Base-by-base conservation (phyloP, 371 early-diverging fungal species). In the Dinochytrium kinnereticum region DNA sequence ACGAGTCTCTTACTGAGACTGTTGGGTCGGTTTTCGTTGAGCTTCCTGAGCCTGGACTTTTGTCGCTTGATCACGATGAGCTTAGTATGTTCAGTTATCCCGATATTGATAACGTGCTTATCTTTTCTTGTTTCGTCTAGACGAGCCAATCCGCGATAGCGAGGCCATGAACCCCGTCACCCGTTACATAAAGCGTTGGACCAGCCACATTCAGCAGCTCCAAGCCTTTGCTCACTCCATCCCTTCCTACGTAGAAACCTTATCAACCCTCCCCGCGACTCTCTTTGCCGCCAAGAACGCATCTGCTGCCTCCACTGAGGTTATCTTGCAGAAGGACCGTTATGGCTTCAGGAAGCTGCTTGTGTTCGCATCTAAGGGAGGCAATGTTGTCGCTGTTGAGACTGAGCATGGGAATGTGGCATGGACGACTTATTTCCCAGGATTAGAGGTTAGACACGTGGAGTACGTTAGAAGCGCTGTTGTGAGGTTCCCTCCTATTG, bases 301-400 rank as follows among this genome's bases (percentile, higher is more conserved):
- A 10, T 28, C 67, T 44, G 2, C 34, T 10, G 33, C 10, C n/a
- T 15, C 21, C 57, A 51, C 37, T 10, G 37, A 40, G 34, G 57
- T 38, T 24, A 44, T 57, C 31, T 69, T 81, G 15, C 36, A 51
- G 38, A 86, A 92, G 13, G 96, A 96, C 74, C 84, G 87, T 69
- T 92, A 94, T 83, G 96, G 96, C 2, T 81, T 96, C 72, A 90
- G 93, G 68, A 95, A 96, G 80, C 82, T 96, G 10, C 73, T 94
- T 49, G 79, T 97, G 28, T 91, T 94, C 68, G 91, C 86, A 24
- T 88, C 96, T 3, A 69, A 75, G 3, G 90, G 88, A 1, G 97
- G 96, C 72, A 92, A 93, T 72, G 73, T 97, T 2, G 82, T 92
- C 33, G 96, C 95, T 1, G 85, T 95, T 38, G 93, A 95, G 73